Evolutionary conservation across 192 early-diverging fungal genomes (phyloP).

Genomic region (Chytriomyces confervae): DNA sequence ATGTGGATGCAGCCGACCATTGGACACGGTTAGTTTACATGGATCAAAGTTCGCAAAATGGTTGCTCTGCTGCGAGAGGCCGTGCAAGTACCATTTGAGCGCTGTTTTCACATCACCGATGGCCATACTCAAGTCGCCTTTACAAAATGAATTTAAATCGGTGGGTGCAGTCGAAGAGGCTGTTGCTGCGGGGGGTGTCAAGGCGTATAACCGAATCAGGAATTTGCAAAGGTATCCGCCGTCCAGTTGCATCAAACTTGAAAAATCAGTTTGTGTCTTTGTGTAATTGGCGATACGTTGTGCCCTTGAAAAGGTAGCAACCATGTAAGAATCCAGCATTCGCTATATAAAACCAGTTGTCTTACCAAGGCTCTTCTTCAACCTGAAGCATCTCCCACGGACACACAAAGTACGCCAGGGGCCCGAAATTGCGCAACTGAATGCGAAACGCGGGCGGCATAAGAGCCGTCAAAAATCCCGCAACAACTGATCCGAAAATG

Average conservation of each 20-base stretch:
- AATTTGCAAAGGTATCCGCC: conserved; percentile 24
- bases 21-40: neutral
- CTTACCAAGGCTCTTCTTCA: conserved; percentile 8
- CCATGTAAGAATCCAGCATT: neutral
- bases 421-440: conserved; percentile 24
- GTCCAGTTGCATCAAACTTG: neutral
- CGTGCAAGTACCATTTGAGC: conserved; percentile 8
- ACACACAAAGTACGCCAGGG: conserved; percentile 11
- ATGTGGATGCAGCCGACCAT: neutral
- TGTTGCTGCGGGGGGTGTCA: neutral
- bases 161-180: neutral
- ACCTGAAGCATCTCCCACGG: conserved; percentile 3
- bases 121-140: conserved; percentile 6
- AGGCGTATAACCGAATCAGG: neutral
- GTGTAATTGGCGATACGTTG: neutral
- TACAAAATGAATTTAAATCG: neutral
- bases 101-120: conserved; percentile 8
- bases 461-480: neutral
- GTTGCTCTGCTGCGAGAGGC: conserved; percentile 5
- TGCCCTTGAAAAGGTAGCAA: neutral
- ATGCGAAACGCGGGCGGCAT: neutral
- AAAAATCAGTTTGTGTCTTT: conserved; percentile 1
- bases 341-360: neutral
- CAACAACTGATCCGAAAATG: conserved; percentile 17
- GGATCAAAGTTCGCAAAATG: neutral